Conservation (phyloP, 2,329 filamentous ascomycete species). For the Trichoderma sp. region DNA sequence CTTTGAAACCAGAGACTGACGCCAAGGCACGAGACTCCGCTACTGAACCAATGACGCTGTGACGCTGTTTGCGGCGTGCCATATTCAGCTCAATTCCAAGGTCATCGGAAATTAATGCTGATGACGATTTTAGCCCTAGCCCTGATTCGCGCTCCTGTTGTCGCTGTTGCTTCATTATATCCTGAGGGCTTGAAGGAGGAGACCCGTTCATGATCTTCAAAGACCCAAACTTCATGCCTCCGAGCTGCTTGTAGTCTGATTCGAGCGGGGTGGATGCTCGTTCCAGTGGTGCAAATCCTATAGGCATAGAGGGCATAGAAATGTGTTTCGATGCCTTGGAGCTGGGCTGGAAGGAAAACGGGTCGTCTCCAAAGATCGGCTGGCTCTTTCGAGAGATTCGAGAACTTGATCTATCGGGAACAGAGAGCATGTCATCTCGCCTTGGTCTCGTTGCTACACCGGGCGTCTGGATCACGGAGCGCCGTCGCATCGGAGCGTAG, state of each 20-base stretch:
- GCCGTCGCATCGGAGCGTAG: conserved; percentile 53
- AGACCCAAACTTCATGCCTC: conserved; percentile 65
- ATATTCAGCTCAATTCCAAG: conserved; percentile 11
- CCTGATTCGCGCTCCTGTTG: background rate
- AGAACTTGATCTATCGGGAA: conserved; percentile 40
- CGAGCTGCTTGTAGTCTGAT: conserved; percentile 61
- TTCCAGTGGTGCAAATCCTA: conserved; percentile 30
- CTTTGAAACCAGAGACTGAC: background rate
- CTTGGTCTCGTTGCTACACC: conserved; percentile 53
- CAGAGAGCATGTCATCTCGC: conserved; percentile 30
- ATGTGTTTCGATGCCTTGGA: conserved; percentile 36
- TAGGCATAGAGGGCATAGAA: conserved; percentile 40
- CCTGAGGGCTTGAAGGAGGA: conserved; percentile 49
- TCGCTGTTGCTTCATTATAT: background rate
- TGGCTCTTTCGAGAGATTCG: conserved; percentile 47
- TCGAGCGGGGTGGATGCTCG: conserved; percentile 51
- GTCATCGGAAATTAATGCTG: background rate
- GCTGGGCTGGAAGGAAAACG: background rate
- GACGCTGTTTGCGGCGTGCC: conserved; percentile 9
- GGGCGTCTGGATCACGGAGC: conserved; percentile 54
- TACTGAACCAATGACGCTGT: background rate
- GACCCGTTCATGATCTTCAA: conserved; percentile 65
- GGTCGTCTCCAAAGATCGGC: conserved; percentile 33
- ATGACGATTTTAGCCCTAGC: background rate
- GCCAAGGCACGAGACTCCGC: conserved; percentile 27